phyloP scores from a whole-genome alignment of 495 filamentous ascomycete species.

The Hypoxylon perforatum region DNA sequence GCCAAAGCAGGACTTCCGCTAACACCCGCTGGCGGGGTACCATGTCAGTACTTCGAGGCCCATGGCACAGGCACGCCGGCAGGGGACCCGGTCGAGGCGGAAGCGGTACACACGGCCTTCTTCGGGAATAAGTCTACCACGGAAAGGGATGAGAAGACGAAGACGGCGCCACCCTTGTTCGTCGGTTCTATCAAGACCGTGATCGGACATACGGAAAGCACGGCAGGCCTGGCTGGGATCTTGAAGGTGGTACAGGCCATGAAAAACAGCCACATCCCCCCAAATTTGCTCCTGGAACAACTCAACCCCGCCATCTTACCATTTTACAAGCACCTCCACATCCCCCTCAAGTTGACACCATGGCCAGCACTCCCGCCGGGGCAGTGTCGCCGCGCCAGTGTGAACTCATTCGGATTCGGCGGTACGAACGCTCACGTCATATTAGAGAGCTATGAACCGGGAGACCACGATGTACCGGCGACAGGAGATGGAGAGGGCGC shows the following conservation, averaged over 20 bases:
- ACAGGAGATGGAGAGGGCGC: too few species aligned
- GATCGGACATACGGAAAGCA: constrained; percentile 64
- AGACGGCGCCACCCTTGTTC: constrained; percentile 24
- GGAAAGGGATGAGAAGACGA: too few species aligned
- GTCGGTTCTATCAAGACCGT: constrained; percentile 66
- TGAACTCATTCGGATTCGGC: constrained; percentile 63
- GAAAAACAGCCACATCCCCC: constrained; percentile 56
- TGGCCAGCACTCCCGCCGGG: too few species aligned
- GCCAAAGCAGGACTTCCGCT: too few species aligned
- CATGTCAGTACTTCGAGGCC: constrained; percentile 59
- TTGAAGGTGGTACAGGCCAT: constrained; percentile 60
- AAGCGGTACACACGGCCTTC: constrained; percentile 55
- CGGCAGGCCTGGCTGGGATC: constrained; percentile 60
- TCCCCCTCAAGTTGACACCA: constrained; percentile 38
- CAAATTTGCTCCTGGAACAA: constrained; percentile 56
- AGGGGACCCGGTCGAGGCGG: constrained; percentile 65
- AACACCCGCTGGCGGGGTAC: too few species aligned
- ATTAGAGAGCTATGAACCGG: constrained; percentile 46
- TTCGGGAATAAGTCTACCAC: too few species aligned
- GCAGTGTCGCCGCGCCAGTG: too few species aligned
- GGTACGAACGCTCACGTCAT: constrained; percentile 64
- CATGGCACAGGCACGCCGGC: constrained; percentile 67
- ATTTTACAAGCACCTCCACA: constrained; percentile 46
- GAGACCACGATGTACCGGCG: not conserved
- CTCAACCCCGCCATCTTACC: constrained; percentile 53